Conservation (phyloP, 1,284 basidiomycete species). For the Coniferiporia sulphurascens region DNA sequence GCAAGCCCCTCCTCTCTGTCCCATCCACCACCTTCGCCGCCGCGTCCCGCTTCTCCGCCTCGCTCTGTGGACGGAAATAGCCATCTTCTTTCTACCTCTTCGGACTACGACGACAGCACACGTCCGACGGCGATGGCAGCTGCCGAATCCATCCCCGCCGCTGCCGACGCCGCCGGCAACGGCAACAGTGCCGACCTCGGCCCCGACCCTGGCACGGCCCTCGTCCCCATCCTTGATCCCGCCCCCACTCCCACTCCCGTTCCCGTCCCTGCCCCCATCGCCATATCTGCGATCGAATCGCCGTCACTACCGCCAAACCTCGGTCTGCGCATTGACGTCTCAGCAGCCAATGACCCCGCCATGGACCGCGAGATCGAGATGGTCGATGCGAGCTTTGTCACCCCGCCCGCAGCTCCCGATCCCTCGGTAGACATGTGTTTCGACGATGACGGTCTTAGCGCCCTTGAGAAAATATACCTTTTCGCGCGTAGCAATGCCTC, state of each 20-base stretch:
- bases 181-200: neutral
- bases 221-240: neutral
- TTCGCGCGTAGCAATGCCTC: conserved; percentile 83
- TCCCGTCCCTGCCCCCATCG: neutral
- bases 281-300: neutral
- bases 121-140: neutral
- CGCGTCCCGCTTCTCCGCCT: neutral
- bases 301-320: neutral
- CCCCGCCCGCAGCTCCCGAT: conserved; percentile 4
- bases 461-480: conserved; percentile 92
- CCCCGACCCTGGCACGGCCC: neutral
- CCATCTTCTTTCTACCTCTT: conserved; percentile 2
- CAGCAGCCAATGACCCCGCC: conserved; percentile 13
- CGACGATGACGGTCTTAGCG: conserved; percentile 73
- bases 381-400: conserved; percentile 16
- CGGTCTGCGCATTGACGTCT: conserved; percentile 10
- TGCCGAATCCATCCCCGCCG: neutral
- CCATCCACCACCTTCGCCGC: neutral
- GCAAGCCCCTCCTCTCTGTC: neutral
- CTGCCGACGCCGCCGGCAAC: too few species aligned
- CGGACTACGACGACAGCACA: conserved; percentile 1
- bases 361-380: conserved; percentile 27
- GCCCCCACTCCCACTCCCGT: neutral
- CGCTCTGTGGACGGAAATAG: neutral
- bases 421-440: conserved; percentile 45